phyloP scores from a whole-genome alignment of 2,329 filamentous ascomycete genomes.

The Calonectria ilicicola region DNA sequence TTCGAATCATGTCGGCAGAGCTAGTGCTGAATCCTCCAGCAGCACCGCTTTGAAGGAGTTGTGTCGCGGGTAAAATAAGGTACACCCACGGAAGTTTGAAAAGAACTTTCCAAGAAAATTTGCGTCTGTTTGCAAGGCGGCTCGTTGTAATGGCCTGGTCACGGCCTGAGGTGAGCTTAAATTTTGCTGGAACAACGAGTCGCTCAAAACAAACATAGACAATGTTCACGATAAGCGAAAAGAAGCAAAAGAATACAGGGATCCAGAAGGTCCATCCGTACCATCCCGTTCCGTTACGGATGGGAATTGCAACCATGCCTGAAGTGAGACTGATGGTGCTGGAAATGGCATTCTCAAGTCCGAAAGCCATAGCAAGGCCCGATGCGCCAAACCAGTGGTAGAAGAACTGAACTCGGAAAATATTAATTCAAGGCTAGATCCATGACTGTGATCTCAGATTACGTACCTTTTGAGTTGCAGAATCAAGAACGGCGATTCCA shows the following conservation, averaged over 20 bases:
- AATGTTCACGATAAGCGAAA: slow-evolving; percentile 33
- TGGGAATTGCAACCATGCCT: slow-evolving; percentile 39
- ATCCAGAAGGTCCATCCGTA: slow-evolving; percentile 43
- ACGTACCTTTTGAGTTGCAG: slow-evolving; percentile 35
- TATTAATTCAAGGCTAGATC: neutral
- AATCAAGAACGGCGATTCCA: slow-evolving; percentile 38
- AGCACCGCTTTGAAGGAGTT: slow-evolving; percentile 37
- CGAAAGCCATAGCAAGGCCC: slow-evolving; percentile 38
- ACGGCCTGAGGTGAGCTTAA: slow-evolving; percentile 26
- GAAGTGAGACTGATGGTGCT: slow-evolving; percentile 37
- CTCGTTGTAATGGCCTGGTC: slow-evolving; percentile 24
- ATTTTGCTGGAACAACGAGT: slow-evolving; percentile 19
- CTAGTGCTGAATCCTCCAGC: slow-evolving; percentile 33
- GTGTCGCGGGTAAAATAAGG: slow-evolving; percentile 38
- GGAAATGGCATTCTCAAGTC: slow-evolving; percentile 37
- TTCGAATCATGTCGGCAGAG: slow-evolving; percentile 38
- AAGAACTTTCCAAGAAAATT: slow-evolving; percentile 34
- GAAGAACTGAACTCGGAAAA: slow-evolving; percentile 26
- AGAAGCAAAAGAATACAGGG: slow-evolving; percentile 35
- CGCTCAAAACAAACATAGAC: slow-evolving; percentile 38
- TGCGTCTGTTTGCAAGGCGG: slow-evolving; percentile 7
- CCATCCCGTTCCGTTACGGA: slow-evolving; percentile 36
- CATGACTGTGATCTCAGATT: rapidly evolving
- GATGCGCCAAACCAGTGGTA: slow-evolving; percentile 41
- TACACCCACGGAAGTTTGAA: slow-evolving; percentile 35